These are phyloP conservation scores for Brassica juncea DNA, from an alignment of 345 rosid species.

Conservation along the genomic window DNA sequence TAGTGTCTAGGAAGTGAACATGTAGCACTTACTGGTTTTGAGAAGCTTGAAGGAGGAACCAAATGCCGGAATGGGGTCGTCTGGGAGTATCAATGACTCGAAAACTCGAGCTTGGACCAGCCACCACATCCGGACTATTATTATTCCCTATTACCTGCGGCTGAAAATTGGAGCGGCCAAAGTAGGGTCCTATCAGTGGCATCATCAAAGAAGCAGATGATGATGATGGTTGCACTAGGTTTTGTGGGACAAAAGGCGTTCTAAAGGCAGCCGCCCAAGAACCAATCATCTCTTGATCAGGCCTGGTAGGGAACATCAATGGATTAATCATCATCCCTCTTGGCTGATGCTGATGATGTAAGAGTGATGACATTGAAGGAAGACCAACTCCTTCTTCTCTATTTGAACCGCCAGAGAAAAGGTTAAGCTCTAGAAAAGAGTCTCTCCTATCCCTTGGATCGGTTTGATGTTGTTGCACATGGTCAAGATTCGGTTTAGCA, in stretches of 20 bases:
- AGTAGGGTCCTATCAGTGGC: constrained; percentile 64
- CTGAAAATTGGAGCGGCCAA: constrained; percentile 55
- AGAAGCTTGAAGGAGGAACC: constrained; percentile 94
- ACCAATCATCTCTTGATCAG: constrained; percentile 51
- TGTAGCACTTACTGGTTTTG: constrained; percentile 78
- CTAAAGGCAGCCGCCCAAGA: constrained; percentile 56
- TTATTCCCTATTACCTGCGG: constrained; percentile 41
- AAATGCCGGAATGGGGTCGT: constrained; percentile 85
- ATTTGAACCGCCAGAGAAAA: constrained; percentile 35
- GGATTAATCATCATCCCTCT: constrained; percentile 49
- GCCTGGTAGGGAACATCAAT: constrained; percentile 41
- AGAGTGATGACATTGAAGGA: constrained; percentile 36
- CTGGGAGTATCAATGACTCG: constrained; percentile 75
- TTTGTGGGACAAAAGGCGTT: constrained; percentile 47
- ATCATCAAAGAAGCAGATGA: constrained; percentile 51
- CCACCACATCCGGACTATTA: constrained; percentile 44
- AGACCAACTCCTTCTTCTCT: constrained; percentile 39
- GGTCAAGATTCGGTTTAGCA: constrained; percentile 35
- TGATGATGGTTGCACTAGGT: constrained; percentile 44
- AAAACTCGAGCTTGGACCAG: constrained; percentile 69
- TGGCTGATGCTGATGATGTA: constrained; percentile 43
- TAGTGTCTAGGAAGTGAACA: neutral
- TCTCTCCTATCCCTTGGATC: constrained; percentile 30
- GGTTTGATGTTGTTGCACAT: constrained; percentile 39
- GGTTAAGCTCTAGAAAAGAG: constrained; percentile 46